A percentile compares a stretch with the other conserved stretches of the same genome.
These are phyloP conservation scores for Leptographium procerum DNA, from an alignment of 2,329 filamentous ascomycete genomes.

Conservation along the genomic window DNA sequence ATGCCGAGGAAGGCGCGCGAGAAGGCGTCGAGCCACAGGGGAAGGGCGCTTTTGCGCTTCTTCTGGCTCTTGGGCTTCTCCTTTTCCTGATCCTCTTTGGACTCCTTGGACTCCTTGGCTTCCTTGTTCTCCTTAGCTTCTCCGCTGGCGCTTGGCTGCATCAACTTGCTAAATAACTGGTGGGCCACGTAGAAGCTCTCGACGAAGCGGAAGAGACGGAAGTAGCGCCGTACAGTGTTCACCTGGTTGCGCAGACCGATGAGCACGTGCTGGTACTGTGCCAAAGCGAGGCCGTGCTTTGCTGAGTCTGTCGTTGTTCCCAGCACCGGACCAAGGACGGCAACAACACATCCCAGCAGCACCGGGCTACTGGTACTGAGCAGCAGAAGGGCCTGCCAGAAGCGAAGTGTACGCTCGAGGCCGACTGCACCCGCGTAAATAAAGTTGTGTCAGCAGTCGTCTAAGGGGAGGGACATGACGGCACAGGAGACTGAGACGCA, in stretches of 20 bases:
- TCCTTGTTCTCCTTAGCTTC: background rate
- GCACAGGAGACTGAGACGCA: slow-evolving; percentile 16
- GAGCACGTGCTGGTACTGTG: slow-evolving; percentile 16
- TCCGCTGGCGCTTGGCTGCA: background rate
- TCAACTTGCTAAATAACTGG: slow-evolving; percentile 21
- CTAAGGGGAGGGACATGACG: background rate
- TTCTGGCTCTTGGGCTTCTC: background rate
- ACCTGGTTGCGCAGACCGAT: slow-evolving; percentile 27
- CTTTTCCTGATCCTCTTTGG: background rate
- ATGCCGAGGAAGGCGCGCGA: slow-evolving; percentile 50
- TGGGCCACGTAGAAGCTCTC: slow-evolving; percentile 44
- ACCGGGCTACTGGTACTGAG: slow-evolving; percentile 34
- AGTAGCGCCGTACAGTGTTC: slow-evolving; percentile 44
- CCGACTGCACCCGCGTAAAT: slow-evolving; percentile 29
- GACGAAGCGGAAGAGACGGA: slow-evolving; percentile 59
- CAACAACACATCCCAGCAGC: slow-evolving; percentile 22
- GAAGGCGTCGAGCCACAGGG: slow-evolving; percentile 40
- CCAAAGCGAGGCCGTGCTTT: background rate
- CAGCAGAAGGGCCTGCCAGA: slow-evolving; percentile 40
- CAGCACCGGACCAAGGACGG: background rate
- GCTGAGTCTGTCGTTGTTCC: background rate
- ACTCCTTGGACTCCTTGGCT: background rate
- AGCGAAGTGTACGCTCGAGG: slow-evolving; percentile 48
- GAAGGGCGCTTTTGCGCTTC: slow-evolving; percentile 15
- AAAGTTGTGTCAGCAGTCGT: background rate